A percentile compares a stretch with the other conserved stretches of the same genome.
Conservation (phyloP, 2,329 filamentous ascomycete species). For the Calonectria multiphialidica region DNA sequence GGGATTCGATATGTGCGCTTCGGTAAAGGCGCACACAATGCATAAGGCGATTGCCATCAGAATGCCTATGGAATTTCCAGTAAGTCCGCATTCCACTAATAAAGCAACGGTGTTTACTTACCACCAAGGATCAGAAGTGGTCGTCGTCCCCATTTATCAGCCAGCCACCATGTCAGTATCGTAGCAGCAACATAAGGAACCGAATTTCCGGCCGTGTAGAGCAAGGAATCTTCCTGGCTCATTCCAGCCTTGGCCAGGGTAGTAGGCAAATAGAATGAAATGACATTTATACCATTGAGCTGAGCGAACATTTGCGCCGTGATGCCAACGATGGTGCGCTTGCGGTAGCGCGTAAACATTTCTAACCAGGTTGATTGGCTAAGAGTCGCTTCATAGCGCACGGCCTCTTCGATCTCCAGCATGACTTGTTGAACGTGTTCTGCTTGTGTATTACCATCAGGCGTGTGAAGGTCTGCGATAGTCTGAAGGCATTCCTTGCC, state of each 20-base stretch:
- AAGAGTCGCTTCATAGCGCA: conserved; percentile 26
- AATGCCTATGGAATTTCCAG: not conserved
- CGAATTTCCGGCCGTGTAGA: conserved; percentile 55
- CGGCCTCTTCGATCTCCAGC: conserved; percentile 27
- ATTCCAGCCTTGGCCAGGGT: conserved; percentile 51
- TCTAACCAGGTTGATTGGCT: conserved; percentile 41
- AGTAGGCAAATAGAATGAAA: conserved; percentile 55
- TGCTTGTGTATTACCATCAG: conserved; percentile 47
- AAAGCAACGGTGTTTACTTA: not conserved
- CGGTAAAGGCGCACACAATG: conserved; percentile 53
- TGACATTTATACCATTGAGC: conserved; percentile 56
- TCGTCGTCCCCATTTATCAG: conserved; percentile 54
- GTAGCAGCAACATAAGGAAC: conserved; percentile 55
- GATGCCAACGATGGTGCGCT: conserved; percentile 55
- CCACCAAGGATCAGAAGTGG: conserved; percentile 49
- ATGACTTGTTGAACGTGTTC: conserved; percentile 51
- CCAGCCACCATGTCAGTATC: conserved; percentile 53
- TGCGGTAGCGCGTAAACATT: conserved; percentile 57
- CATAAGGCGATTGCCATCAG: conserved; percentile 37
- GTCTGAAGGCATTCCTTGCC: conserved; percentile 49
- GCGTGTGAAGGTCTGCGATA: conserved; percentile 53
- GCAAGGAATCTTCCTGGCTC: conserved; percentile 50
- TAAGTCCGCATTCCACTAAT: not conserved
- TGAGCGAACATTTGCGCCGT: conserved; percentile 56
- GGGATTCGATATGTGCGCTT: conserved; percentile 43